These are phyloP conservation scores for Aristolochia fimbriata DNA, from an alignment of 164 flowering plant species.

Conservation along the genomic window DNA sequence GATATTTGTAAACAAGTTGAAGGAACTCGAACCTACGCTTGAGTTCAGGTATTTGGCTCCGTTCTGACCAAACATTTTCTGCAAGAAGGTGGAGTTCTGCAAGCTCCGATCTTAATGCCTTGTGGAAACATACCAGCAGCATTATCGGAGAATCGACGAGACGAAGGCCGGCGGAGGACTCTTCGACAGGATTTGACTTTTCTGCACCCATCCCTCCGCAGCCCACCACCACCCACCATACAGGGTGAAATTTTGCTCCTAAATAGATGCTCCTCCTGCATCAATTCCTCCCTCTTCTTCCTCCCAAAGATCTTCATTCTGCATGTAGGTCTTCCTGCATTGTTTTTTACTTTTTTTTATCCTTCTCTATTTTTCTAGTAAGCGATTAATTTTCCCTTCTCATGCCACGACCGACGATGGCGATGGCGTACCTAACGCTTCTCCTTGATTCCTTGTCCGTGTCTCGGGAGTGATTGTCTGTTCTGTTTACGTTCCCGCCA, in stretches of 20 bases:
- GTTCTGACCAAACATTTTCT: conserved; percentile 12
- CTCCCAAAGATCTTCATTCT: neutral
- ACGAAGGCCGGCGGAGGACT: conserved; percentile 10
- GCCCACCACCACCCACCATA: conserved; percentile 11
- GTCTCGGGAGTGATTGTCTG: neutral
- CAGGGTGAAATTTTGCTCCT: conserved; percentile 5
- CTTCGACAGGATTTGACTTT: conserved; percentile 10
- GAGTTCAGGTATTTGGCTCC: conserved; percentile 24
- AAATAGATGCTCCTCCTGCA: conserved; percentile 5
- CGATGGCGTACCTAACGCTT: conserved; percentile 30
- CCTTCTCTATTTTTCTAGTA: neutral
- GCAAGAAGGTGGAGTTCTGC: conserved; percentile 26
- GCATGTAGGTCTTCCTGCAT: neutral
- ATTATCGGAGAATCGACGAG: conserved; percentile 58
- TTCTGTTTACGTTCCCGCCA: neutral
- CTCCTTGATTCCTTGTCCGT: neutral
- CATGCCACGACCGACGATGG: conserved; percentile 19
- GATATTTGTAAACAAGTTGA: conserved; percentile 48
- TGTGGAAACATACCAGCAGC: conserved; percentile 51
- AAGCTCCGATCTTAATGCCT: conserved; percentile 55
- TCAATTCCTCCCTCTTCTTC: neutral
- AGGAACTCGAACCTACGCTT: conserved; percentile 42
- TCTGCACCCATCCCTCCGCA: conserved; percentile 22
- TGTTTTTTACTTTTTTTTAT: neutral
- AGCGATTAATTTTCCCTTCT: conserved; percentile 2